Evolutionary conservation across 306 rosid genomes (phyloP), one percentile per base, ranked within the genome.

Genomic region (Castanopsis chinensis): DNA sequence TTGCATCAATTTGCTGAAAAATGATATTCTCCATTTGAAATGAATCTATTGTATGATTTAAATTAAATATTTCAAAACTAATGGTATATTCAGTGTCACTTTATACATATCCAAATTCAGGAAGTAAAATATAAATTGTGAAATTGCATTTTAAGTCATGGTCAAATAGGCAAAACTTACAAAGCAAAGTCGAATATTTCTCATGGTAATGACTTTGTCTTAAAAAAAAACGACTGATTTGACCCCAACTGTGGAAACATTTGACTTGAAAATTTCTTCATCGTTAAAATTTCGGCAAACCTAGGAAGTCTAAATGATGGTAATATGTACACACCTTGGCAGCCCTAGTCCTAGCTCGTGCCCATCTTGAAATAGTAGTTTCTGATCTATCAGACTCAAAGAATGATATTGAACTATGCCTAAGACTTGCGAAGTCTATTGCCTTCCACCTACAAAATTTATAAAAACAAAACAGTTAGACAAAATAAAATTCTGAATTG

Each of bases 311-410:
- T 65, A 43, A 61, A 41, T 27, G 60, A 15, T 52, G 69, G 60
- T 28, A 10, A 49, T 14, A 55, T 60, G 69, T 37, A 4, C 19
- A 72, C 67, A 94, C 98, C 98, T 91, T 94, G 65, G 98, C 98
- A 80, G 92, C 97, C 85, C 88, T 86, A 18, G 88, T 91, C 76
- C 88, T 87, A 1, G 94, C 96, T 73, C 97, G 82, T 19, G 94
- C 83, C 98, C 97, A 94, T 85, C 87, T 89, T 13, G 97, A 90
- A 71, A 85, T 35, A 1, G 88, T 93, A 10, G 94, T 86, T 87
- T 94, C 93, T 57, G 96, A 84, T 78, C 85, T 89, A 69, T 84
- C 86, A 30, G 89, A 83, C 25, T 86, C 85, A 65, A 86, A 90
- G 63, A 88, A 83, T 55, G 96, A 89, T 35, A 87, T 75, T 28